phyloP scores from a whole-genome alignment of 1,284 basidiomycete genomes.

The Bjerkandera adusta region DNA sequence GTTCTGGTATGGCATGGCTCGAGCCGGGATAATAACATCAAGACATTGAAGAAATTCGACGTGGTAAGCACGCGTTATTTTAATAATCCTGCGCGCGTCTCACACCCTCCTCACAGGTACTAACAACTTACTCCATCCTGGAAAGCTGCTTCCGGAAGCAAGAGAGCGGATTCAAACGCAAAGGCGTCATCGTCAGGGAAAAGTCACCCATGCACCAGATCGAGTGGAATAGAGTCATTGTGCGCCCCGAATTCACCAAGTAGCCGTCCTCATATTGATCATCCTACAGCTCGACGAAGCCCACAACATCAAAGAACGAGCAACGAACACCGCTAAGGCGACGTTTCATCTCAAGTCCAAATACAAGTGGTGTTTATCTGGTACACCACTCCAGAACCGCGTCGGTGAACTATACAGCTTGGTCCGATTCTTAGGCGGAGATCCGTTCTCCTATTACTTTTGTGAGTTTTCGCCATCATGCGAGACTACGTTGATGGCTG shows the following conservation, averaged over 20 bases:
- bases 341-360: conserved; percentile 85
- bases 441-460: conserved; percentile 91
- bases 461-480: conserved; percentile 53
- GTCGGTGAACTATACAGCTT: conserved; percentile 98
- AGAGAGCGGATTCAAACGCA: conserved; percentile 87
- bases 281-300: conserved; percentile 85
- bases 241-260: conserved; percentile 29
- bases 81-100: too few relatives aligned
- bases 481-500: not conserved
- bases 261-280: not conserved
- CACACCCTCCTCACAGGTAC: conserved; percentile 36
- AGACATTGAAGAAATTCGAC: conserved; percentile 82
- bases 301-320: conserved; percentile 96
- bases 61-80: conserved; percentile 56
- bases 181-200: conserved; percentile 86
- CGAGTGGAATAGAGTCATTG: conserved; percentile 82
- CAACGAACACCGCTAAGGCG: conserved; percentile 95
- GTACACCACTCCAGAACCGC: conserved; percentile 96
- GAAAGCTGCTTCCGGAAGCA: conserved; percentile 95
- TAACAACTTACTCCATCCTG: conserved; percentile 83
- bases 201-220: conserved; percentile 84
- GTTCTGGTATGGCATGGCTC: conserved; percentile 93
- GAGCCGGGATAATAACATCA: conserved; percentile 58
- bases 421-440: conserved; percentile 88
- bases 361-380: conserved; percentile 95